Conservation (phyloP, 2,329 filamentous ascomycete species). For the Thielaviopsis euricoi region DNA sequence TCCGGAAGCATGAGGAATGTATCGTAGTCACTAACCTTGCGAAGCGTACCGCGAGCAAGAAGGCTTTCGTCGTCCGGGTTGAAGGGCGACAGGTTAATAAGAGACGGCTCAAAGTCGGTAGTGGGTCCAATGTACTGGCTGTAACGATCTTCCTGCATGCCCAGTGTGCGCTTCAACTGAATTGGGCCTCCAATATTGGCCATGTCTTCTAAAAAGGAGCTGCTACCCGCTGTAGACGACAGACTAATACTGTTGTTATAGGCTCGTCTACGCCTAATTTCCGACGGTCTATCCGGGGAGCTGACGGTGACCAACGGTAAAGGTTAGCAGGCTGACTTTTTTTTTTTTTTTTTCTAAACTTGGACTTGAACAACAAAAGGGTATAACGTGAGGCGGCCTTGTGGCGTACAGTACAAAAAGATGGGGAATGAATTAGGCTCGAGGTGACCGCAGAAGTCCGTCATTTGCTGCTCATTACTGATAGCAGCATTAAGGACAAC, state of each 20-base stretch:
- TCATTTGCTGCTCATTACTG: neutral
- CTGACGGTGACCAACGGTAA: conserved; percentile 23
- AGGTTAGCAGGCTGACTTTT: neutral
- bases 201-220: conserved; percentile 51
- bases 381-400: neutral
- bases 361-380: neutral
- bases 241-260: conserved; percentile 40
- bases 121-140: conserved; percentile 74
- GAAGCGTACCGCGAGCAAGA: conserved; percentile 48
- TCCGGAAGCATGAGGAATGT: conserved; percentile 71
- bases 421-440: neutral
- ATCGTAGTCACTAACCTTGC: conserved; percentile 61
- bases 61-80: conserved; percentile 69
- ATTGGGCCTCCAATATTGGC: conserved; percentile 52
- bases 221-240: conserved; percentile 45
- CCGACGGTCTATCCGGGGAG: conserved; percentile 36
- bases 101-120: conserved; percentile 67
- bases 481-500: neutral
- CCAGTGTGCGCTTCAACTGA: conserved; percentile 52
- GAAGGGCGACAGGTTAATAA: conserved; percentile 66
- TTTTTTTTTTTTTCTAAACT: neutral
- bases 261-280: conserved; percentile 35
- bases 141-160: conserved; percentile 61
- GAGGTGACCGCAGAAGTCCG: neutral
- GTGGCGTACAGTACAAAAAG: neutral